Evolutionary conservation across 1,139 yeast species (phyloP).

Genomic region (Kluyveromyces sp.): DNA sequence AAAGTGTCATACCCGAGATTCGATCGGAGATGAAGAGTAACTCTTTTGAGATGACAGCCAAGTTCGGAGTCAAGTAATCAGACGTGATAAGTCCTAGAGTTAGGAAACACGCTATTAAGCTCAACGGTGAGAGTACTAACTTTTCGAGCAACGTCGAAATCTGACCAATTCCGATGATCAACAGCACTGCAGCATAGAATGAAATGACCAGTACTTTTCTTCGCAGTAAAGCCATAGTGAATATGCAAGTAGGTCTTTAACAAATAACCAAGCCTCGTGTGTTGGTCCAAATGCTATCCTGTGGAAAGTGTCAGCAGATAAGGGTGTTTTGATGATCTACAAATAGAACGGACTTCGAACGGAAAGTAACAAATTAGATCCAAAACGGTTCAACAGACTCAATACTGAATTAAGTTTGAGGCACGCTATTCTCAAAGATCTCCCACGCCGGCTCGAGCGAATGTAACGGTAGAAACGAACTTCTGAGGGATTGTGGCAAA

Average conservation of each 20-base stretch:
- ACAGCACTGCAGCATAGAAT: constrained; percentile 5
- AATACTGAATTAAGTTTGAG: background rate
- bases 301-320: too few species aligned
- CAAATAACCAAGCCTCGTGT: too few species aligned
- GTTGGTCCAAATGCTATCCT: too few species aligned
- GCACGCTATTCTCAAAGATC: background rate
- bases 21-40: constrained; percentile 61
- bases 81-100: constrained; percentile 28
- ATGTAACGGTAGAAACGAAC: too few species aligned
- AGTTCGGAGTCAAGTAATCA: constrained; percentile 28
- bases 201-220: background rate
- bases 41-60: constrained; percentile 26
- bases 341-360: background rate
- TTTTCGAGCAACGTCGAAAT: constrained; percentile 9
- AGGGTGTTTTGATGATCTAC: background rate
- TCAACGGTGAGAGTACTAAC: constrained; percentile 15
- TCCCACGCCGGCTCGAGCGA: too few species aligned
- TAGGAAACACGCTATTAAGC: constrained; percentile 21
- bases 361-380: background rate
- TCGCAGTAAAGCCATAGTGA: background rate
- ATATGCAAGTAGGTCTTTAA: too few species aligned
- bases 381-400: background rate
- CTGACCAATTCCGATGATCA: background rate
- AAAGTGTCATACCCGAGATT: constrained; percentile 76
- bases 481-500: background rate